A percentile compares a stretch with the other conserved stretches of the same genome.
phyloP scores from a whole-genome alignment of 805 yeast species.

The Candida patagonica region DNA sequence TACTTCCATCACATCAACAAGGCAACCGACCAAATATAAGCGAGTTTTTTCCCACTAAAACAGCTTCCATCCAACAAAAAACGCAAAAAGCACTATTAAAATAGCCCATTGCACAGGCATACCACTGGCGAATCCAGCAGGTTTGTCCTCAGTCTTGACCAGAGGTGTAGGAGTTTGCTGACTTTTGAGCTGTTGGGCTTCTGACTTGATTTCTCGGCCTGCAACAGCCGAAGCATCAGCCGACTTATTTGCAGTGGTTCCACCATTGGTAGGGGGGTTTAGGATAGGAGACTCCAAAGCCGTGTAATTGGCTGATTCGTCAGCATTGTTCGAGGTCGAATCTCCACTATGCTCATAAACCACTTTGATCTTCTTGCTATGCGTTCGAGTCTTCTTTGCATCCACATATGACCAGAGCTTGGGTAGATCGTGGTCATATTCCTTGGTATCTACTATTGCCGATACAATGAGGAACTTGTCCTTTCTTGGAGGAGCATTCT shows the following conservation, averaged over 20 bases:
- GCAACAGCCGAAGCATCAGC: conserved; percentile 3
- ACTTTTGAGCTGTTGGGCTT: conserved; percentile 10
- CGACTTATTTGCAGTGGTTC: not conserved
- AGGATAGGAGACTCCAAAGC: not conserved
- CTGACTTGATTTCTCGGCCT: conserved; percentile 11
- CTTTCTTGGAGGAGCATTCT: conserved; percentile 43
- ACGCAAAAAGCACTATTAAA: conserved; percentile 44
- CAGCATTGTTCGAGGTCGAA: conserved; percentile 11
- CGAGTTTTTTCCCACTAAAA: conserved; percentile 32
- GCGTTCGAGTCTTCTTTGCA: conserved; percentile 28
- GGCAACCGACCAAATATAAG: not conserved
- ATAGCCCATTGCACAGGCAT: conserved; percentile 48
- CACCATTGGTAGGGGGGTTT: conserved; percentile 1
- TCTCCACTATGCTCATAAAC: conserved; percentile 32
- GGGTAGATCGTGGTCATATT: conserved; percentile 35
- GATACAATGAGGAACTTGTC: conserved; percentile 90
- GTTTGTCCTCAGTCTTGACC: conserved; percentile 11
- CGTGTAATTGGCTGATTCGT: conserved; percentile 3
- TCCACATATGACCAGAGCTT: conserved; percentile 72
- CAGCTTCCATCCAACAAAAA: conserved; percentile 63
- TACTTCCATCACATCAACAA: too few species aligned
- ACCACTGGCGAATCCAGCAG: conserved; percentile 30
- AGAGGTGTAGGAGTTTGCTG: not conserved
- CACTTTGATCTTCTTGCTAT: conserved; percentile 53
- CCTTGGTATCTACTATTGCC: conserved; percentile 55